phyloP scores from a whole-genome alignment of 2,329 filamentous ascomycete species.

The Fusarium hainanense region DNA sequence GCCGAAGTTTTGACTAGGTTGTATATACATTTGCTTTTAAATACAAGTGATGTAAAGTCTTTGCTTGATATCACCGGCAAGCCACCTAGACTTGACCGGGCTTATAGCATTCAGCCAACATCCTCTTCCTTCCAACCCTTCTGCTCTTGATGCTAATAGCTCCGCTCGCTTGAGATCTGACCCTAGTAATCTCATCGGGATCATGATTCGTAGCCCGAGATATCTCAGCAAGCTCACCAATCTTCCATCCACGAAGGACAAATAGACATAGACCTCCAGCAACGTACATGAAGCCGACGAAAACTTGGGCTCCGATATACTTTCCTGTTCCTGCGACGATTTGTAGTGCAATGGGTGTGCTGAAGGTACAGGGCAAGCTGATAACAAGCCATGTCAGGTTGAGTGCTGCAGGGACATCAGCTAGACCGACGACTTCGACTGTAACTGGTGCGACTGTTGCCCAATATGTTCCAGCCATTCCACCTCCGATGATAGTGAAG shows the following conservation, averaged over 20 bases:
- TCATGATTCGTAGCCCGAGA: constrained; percentile 47
- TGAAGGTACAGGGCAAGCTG: constrained; percentile 76
- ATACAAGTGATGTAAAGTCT: neutral
- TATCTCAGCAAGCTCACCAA: constrained; percentile 50
- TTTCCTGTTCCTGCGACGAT: constrained; percentile 59
- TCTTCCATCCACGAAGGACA: constrained; percentile 54
- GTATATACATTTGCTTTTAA: neutral
- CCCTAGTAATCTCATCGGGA: constrained; percentile 46
- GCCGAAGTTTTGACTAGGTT: no score
- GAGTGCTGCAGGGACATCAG: constrained; percentile 73
- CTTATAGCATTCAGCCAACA: constrained; percentile 50
- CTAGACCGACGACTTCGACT: constrained; percentile 79
- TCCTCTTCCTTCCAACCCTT: constrained; percentile 47
- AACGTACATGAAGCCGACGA: constrained; percentile 71
- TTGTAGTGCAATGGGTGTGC: constrained; percentile 71
- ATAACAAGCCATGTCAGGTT: constrained; percentile 79
- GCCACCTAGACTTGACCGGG: constrained; percentile 42
- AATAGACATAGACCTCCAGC: constrained; percentile 54
- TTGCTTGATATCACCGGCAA: neutral
- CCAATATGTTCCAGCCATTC: constrained; percentile 78
- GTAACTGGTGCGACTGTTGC: constrained; percentile 75
- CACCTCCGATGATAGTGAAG: constrained; percentile 77
- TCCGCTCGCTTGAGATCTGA: constrained; percentile 48
- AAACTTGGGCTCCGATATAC: constrained; percentile 66
- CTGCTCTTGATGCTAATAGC: constrained; percentile 46